Evolutionary conservation across 768 basidiomycete genomes (phyloP), one percentile per base, ranked within the genome.

Genomic region (Lactarius sanguifluus): DNA sequence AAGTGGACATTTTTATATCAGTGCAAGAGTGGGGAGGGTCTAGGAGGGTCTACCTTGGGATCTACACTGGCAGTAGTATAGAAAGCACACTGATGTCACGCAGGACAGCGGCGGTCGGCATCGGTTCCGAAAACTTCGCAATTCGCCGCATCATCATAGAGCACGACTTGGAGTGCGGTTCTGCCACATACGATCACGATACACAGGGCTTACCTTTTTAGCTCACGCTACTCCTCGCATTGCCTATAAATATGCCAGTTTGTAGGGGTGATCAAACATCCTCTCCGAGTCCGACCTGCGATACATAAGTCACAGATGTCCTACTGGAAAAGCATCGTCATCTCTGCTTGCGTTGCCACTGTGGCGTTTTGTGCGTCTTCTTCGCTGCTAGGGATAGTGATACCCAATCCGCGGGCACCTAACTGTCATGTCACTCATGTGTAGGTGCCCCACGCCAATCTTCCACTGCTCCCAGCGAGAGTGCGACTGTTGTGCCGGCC

Each of bases 401-500:
- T 5, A 16, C 30, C 41, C n/a, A 10, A 30, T 30, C 43, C 28
- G 32, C 25, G 13, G 30, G 43, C 36, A 23, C 15, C 56, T 36
- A n/a, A 57, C 30, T 25, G 12, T 57, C 43, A 15, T n/a, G n/a
- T n/a, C n/a, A n/a, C n/a, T n/a, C n/a, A n/a, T 18, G 18, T 40
- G n/a, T 23, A 25, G 64, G 30, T 13, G 40, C 43, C 20, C 41
- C 63, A 25, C 18, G 34, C 5, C 25, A 43, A 20, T 58, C 47
- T 13, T 10, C 59, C 43, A 9, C 40, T 10, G 28, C 23, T 9
- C 13, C 34, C n/a, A 18, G 47, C 13, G 65, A 65, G 18, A 69
- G 59, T 38, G 67, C 61, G 25, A 75, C 73, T 15, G 73, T 73
- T 34, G 58, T 69, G 1, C 69, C 69, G 7, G 71, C 73, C 28